phyloP scores from a whole-genome alignment of 345 rosid species.

The Crucihimalaya himalaica region DNA sequence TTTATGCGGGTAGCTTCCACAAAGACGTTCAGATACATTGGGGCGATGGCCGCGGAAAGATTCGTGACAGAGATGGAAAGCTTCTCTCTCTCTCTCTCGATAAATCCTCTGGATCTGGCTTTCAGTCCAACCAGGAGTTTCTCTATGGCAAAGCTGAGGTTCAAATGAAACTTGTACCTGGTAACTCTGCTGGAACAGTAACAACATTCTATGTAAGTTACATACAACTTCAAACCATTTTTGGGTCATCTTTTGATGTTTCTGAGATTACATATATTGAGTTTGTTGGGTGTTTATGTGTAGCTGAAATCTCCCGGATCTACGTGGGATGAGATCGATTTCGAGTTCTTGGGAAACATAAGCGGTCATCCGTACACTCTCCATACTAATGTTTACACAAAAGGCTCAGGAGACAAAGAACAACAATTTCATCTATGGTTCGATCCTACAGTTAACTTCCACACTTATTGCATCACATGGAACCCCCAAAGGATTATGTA shows the following conservation, averaged over 20 bases:
- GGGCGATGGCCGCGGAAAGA: constrained; percentile 37
- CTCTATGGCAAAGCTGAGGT: constrained; percentile 45
- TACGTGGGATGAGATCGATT: constrained; percentile 49
- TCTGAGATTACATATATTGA: not conserved
- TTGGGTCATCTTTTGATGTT: not conserved
- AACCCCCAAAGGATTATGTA: constrained; percentile 46
- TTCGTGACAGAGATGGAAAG: constrained; percentile 30
- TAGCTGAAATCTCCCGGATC: constrained; percentile 38
- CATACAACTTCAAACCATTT: not conserved
- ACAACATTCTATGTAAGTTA: constrained; percentile 50
- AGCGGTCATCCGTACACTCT: constrained; percentile 46
- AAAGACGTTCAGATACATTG: constrained; percentile 38
- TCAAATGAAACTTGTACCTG: constrained; percentile 50
- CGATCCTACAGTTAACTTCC: constrained; percentile 45
- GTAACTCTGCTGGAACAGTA: constrained; percentile 58
- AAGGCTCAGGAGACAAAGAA: constrained; percentile 47
- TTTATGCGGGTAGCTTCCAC: constrained; percentile 39
- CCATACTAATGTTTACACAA: constrained; percentile 46
- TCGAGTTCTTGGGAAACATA: constrained; percentile 49
- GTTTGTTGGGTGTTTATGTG: constrained; percentile 4
- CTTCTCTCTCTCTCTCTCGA: constrained; percentile 46
- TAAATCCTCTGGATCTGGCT: constrained; percentile 48
- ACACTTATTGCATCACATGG: constrained; percentile 46
- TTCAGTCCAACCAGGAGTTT: constrained; percentile 45
- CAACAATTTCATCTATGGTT: constrained; percentile 51